Base-by-base conservation (phyloP, 73 alveolate genomes). In the Tetrahymena elliotti region DNA sequence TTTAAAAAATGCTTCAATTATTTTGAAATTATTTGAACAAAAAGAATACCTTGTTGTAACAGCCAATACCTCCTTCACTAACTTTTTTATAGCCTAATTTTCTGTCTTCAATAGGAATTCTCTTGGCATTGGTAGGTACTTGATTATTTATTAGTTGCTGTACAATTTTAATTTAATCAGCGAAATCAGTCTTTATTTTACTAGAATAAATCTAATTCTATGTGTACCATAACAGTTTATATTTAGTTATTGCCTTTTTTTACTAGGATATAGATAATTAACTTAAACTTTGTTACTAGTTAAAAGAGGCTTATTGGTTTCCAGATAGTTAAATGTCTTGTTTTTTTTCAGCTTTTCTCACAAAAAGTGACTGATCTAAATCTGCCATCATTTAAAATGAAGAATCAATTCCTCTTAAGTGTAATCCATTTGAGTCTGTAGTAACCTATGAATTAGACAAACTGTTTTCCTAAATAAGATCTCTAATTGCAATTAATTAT, bases 1-100 rank as follows among this genome's bases (percentile, higher is more conserved):
- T n/a, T n/a, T n/a, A n/a, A n/a, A n/a, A n/a, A n/a, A n/a, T n/a
- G n/a, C n/a, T n/a, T n/a, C n/a, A n/a, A 68, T 0, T 68, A 16
- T 24, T 27, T 0, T 0, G 1, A 27, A 27, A 6, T 10, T 68
- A 24, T 3, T 11, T n/a, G 20, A 68, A 31, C 11, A 9, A 52
- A 52, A 52, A 9, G 12, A 52, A 27, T 68, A 68, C 88, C 54
- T 88, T 94, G 33, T 94, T 94, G 33, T 84, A 94, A 94, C 96
- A 94, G 41, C 93, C 96, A 13, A 94, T 53, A 39, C 96, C 96
- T 33, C 96, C 96, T 40, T 94, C 96, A 38, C 92, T 94, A 41
- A 94, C 93, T 94, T 94, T 94, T 52, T 94, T 84, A 94, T 94
- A 94, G 7, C 96, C 96, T 33, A 94, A 94, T 33, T 83, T 53